Conservation (phyloP, 2,329 filamentous ascomycete species). For the Corniculantispora saksenae region DNA sequence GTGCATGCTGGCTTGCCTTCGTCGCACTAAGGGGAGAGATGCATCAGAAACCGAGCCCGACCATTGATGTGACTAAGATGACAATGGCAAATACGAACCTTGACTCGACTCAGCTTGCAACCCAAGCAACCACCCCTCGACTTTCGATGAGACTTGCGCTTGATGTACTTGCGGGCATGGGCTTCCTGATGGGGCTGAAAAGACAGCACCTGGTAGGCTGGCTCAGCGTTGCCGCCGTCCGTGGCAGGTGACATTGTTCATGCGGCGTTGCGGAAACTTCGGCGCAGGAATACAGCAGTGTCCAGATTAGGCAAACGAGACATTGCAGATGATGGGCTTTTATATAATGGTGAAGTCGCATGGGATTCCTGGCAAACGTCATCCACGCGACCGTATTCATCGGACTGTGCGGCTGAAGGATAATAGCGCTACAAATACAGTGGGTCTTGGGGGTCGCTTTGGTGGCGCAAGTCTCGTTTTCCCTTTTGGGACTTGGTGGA, state of each 20-base stretch:
- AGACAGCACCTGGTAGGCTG: conserved; percentile 12
- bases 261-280: not conserved
- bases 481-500: conserved; percentile 20
- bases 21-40: conserved; percentile 22
- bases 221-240: not conserved
- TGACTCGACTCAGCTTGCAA: conserved; percentile 28
- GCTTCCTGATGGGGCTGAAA: conserved; percentile 14
- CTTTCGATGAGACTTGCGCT: conserved; percentile 25
- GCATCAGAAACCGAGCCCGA: not conserved
- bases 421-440: not conserved
- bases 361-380: not conserved
- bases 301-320: not conserved
- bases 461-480: conserved; percentile 23
- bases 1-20: conserved; percentile 25
- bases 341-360: not conserved
- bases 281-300: not conserved
- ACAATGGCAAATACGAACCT: conserved; percentile 21
- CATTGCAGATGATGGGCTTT: not conserved
- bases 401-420: conserved; percentile 17
- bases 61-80: not conserved
- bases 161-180: conserved; percentile 22
- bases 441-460: not conserved
- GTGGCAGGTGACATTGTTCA: not conserved
- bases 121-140: conserved; percentile 24
- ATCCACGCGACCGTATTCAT: conserved; percentile 5